Evolutionary conservation across 768 basidiomycete species (phyloP), one percentile per base, ranked within the genome.

Genomic region (Mycena alexandri): DNA sequence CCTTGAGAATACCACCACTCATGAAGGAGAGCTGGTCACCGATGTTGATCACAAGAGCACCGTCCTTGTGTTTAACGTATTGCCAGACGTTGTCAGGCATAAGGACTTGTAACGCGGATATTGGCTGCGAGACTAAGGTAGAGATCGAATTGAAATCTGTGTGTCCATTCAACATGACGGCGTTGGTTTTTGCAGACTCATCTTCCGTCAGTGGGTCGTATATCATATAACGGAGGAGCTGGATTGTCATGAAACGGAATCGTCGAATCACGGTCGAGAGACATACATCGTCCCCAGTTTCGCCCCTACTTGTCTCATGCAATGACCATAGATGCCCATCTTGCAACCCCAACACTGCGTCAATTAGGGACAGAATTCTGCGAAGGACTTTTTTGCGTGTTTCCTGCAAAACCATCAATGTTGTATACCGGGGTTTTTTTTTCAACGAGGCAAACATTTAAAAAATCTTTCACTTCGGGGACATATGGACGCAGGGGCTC

Each of bases 61-160:
- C 73, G 25, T 78, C 76, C 44, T 71, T 59, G 71, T 80, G 78
- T 54, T 76, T 77, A 1, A 80, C 79, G 53, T 80, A 80, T 62
- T 78, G 69, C 79, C 79, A 80, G 29, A 75, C 74, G 41, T 77
- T 74, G 69, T 80, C 79, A 1, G 78, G 79, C 78, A 78, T 79
- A 25, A 80, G 68, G 12, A 79, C 78, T 52, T 79, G 79, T 14
- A 80, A 69, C 3, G 79, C 79, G 3, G 79, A 74, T 34, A 80
- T 75, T 0, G 79, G 79, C 48, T 79, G 79, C 3, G 79, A 79
- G 10, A 79, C 64, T 0, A 79, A 66, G 11, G 77, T 76, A 50
- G 76, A 77, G 51, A 79, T 75, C 52, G 74, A 75, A 60, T 78
- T 79, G 68, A 78, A 79, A 47, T 78, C 78, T 29, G 79, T 79